Evolutionary conservation across 768 basidiomycete genomes (phyloP), one percentile per base, ranked within the genome.

Genomic region (Astraeus odoratus): DNA sequence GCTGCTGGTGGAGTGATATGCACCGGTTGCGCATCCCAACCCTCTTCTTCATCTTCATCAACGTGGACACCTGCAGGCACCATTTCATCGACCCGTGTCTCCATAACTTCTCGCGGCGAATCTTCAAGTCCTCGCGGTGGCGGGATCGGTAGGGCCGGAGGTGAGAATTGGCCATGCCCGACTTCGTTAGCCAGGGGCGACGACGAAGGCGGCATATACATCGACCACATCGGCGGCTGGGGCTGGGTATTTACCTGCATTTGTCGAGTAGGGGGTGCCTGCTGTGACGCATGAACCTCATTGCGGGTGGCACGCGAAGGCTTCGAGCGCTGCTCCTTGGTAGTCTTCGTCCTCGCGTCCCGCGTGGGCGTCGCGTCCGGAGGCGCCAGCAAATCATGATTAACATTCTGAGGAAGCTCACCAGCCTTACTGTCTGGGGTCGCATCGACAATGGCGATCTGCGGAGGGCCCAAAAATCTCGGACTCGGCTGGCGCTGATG

Each of bases 391-490:
- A 66, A 37, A 22, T 42, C 30, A 42, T 53, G 47, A 44, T 64
- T 51, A 29, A 64, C 44, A 27, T 54, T 38, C 8, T 43, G 49
- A 8, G 62, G 61, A n/a, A 64, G 43, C 8, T 66, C 54, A 18
- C 45, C 48, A 20, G 39, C 18, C 13, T 43, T 29, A 12, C 52
- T 33, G 16, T 54, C 18, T 4, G 62, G 62, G 18, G 62, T 66
- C 39, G 62, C 59, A 22, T 55, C 59, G 9, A 64, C 57, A 16
- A 64, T 51, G 20, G 62, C 53, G 15, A 64, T 64, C 39, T 66
- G 62, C 3, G 62, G 62, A 20, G 51, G 57, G 29, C 42, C 54
- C 39, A 43, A 22, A 39, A 51, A 42, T 13, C 53, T 42, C 13
- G 33, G 36, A 22, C 47, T 43, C 19, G 36, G 44, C 4, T 42